These are phyloP conservation scores for Leccinum subspadiceum DNA, from an alignment of 1,284 basidiomycete genomes.

Conservation along the genomic window DNA sequence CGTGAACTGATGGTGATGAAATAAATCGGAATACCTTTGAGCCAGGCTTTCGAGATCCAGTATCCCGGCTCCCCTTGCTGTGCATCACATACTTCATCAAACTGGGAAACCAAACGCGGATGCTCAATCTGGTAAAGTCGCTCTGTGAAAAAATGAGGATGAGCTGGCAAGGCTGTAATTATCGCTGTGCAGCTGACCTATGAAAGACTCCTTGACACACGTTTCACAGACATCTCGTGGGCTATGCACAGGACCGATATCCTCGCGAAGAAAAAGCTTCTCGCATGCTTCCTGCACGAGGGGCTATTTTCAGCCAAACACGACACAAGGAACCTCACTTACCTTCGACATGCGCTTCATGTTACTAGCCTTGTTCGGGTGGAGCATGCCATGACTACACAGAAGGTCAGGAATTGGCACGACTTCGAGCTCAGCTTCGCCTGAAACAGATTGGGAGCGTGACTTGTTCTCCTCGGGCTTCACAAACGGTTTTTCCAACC, in stretches of 20 bases:
- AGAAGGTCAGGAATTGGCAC: constrained; percentile 41
- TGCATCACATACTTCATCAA: constrained; percentile 50
- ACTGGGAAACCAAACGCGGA: constrained; percentile 52
- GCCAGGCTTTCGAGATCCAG: constrained; percentile 78
- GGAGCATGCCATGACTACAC: constrained; percentile 58
- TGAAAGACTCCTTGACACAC: constrained; percentile 60
- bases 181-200: constrained; percentile 41
- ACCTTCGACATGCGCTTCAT: constrained; percentile 63
- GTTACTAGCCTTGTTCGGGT: constrained; percentile 52
- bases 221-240: constrained; percentile 55
- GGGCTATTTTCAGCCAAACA: background rate
- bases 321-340: constrained; percentile 20
- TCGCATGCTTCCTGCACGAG: constrained; percentile 46
- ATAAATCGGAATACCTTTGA: constrained; percentile 52
- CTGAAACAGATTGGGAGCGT: constrained; percentile 19
- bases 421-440: constrained; percentile 16
- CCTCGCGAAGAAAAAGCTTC: constrained; percentile 43
- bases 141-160: constrained; percentile 42
- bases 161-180: background rate
- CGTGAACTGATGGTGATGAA: constrained; percentile 10
- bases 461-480: constrained; percentile 25
- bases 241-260: constrained; percentile 46
- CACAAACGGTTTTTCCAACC: constrained; percentile 48
- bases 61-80: constrained; percentile 47
- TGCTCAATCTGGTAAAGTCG: constrained; percentile 66